phyloP scores from a whole-genome alignment of 202 grass and related monocot genomes.

The Schoenoplectus triqueter region DNA sequence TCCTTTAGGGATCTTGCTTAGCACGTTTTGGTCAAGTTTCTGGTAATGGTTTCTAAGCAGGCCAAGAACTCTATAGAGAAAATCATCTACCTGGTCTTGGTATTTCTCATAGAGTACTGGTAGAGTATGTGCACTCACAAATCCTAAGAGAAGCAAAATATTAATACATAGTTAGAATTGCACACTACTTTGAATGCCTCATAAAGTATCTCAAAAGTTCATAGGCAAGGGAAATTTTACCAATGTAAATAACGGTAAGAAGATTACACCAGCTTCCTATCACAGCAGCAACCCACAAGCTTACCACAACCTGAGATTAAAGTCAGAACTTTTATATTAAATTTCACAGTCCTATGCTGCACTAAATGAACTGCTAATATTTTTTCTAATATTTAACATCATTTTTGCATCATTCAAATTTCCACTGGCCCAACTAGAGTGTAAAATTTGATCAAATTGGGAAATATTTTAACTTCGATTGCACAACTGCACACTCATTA shows the following conservation, averaged over 20 bases:
- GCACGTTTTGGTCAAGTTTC: constrained; percentile 60
- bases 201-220: not conserved
- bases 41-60: constrained; percentile 65
- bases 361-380: not conserved
- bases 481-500: not conserved
- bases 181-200: not conserved
- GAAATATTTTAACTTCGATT: not conserved
- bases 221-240: constrained; percentile 41
- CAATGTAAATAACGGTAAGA: constrained; percentile 80
- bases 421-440: not conserved
- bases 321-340: constrained; percentile 6
- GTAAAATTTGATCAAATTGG: not conserved
- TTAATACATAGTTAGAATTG: not conserved
- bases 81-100: constrained; percentile 80
- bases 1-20: constrained; percentile 73
- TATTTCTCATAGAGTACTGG: constrained; percentile 89
- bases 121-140: constrained; percentile 75
- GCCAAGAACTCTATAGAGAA: constrained; percentile 59
- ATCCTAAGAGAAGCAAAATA: constrained; percentile 56
- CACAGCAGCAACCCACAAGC: constrained; percentile 55
- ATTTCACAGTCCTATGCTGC: not conserved
- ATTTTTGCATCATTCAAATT: not conserved
- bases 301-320: constrained; percentile 56
- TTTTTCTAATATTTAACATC: not conserved
- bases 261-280: constrained; percentile 86